These are phyloP conservation scores for Rhizopus arrhizus DNA, from an alignment of 371 early-diverging fungal genomes.

Conservation along the genomic window DNA sequence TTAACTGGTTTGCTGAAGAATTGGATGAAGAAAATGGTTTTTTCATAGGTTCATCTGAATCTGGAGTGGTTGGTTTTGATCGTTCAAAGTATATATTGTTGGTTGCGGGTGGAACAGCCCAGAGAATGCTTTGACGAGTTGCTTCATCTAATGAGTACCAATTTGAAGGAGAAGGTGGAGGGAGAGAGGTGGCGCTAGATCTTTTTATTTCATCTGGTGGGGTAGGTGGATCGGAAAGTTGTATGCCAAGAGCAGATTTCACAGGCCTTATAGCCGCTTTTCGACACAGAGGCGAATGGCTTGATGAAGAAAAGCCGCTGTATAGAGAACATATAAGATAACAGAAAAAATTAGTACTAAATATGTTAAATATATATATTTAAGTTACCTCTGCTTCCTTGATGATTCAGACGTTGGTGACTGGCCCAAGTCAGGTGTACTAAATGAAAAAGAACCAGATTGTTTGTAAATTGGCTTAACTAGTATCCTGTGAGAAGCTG, in stretches of 20 bases:
- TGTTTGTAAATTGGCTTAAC: slow-evolving; percentile 24
- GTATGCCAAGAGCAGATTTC: slow-evolving; percentile 28
- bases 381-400: slow-evolving; percentile 2
- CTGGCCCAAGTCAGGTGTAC: slow-evolving; percentile 48
- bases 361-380: background rate
- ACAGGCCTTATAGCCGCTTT: slow-evolving; percentile 25
- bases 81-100: background rate
- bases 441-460: slow-evolving; percentile 15
- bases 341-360: slow-evolving; percentile 21
- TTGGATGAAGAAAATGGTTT: slow-evolving; percentile 7
- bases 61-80: background rate
- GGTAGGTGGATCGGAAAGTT: slow-evolving; percentile 41
- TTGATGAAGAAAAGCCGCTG: slow-evolving; percentile 22
- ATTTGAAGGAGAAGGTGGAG: slow-evolving; percentile 6
- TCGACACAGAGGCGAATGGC: slow-evolving; percentile 31
- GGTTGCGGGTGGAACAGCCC: slow-evolving; percentile 33
- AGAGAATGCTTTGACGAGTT: slow-evolving; percentile 23
- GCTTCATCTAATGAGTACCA: slow-evolving; percentile 21
- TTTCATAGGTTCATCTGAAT: background rate
- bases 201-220: slow-evolving; percentile 14
- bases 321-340: slow-evolving; percentile 28
- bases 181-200: slow-evolving; percentile 1
- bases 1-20: background rate
- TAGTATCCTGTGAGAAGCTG: slow-evolving; percentile 46
- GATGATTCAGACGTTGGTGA: slow-evolving; percentile 34